phyloP scores from a whole-genome alignment of 352 stramenopile genomes.

The Halophytophthora batemanensis region DNA sequence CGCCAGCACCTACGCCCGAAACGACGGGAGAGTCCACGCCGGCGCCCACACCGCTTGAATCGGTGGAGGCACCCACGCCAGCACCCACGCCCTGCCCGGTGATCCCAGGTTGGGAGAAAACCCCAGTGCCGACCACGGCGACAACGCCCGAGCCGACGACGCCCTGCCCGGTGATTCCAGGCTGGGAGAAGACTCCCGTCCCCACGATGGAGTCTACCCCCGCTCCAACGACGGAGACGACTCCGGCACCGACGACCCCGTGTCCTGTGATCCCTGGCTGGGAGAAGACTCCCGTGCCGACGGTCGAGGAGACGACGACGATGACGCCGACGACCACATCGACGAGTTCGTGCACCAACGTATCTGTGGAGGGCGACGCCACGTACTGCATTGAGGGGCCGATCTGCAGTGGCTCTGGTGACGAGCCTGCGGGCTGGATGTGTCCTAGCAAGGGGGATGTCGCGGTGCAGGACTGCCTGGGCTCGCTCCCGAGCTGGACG shows the following conservation, averaged over 20 bases:
- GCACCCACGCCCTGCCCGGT: conserved; percentile 22
- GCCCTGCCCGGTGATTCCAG: conserved; percentile 14
- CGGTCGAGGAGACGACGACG: too few relatives aligned
- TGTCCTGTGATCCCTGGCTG: too few relatives aligned
- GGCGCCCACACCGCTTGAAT: conserved; percentile 6
- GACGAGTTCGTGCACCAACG: conserved; percentile 24
- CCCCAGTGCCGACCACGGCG: background rate
- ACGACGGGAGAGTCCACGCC: background rate
- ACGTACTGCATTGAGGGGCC: conserved; percentile 54
- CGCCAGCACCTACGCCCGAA: background rate
- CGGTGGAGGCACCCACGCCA: conserved; percentile 4
- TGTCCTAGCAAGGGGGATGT: conserved; percentile 54
- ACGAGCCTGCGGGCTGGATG: conserved; percentile 24
- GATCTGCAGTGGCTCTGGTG: conserved; percentile 46
- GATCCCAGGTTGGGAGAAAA: conserved; percentile 6
- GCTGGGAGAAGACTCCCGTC: conserved; percentile 4
- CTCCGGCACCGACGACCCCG: too few relatives aligned
- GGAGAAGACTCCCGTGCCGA: too few relatives aligned
- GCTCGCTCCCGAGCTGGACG: conserved; percentile 38
- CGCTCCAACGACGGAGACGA: too few relatives aligned
- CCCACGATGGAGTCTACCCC: too few relatives aligned
- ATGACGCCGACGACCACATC: too few relatives aligned
- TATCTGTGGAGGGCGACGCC: conserved; percentile 56
- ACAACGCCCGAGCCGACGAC: background rate
- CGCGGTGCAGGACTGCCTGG: conserved; percentile 42